A percentile compares a stretch with the other conserved stretches of the same genome.
These are phyloP conservation scores for Hymenochaete sp. DNA, from an alignment of 1,284 basidiomycete species.

Conservation along the genomic window DNA sequence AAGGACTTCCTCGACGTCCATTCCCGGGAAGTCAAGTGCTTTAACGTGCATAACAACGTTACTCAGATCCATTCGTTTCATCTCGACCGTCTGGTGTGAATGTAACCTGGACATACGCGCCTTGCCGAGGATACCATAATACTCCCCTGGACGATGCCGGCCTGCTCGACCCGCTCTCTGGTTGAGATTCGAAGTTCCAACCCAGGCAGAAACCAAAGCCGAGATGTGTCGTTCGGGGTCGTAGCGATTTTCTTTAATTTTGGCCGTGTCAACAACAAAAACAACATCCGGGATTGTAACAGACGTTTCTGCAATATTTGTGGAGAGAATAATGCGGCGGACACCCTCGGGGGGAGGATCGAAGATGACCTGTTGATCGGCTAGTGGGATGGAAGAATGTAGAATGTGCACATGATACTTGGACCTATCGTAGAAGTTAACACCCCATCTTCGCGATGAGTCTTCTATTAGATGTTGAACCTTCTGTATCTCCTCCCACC, in stretches of 20 bases:
- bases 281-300: constrained; percentile 96
- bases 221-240: constrained; percentile 86
- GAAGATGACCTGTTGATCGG: constrained; percentile 89
- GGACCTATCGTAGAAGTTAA: constrained; percentile 52
- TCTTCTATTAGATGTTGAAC: constrained; percentile 64
- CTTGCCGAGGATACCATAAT: constrained; percentile 78
- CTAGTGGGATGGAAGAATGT: constrained; percentile 85
- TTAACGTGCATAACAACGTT: constrained; percentile 97
- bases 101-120: constrained; percentile 57
- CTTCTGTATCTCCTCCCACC: constrained; percentile 88
- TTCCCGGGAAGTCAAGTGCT: constrained; percentile 85
- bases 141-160: constrained; percentile 86
- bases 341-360: constrained; percentile 70
- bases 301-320: constrained; percentile 95
- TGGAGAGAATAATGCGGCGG: constrained; percentile 84
- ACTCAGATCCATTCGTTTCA: constrained; percentile 89
- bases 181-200: constrained; percentile 87
- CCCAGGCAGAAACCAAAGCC: constrained; percentile 83
- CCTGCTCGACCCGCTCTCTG: constrained; percentile 93
- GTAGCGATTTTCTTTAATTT: constrained; percentile 90
- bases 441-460: constrained; percentile 43
- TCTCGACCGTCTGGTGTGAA: constrained; percentile 89
- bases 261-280: constrained; percentile 86
- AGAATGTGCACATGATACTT: constrained; percentile 79
- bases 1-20: constrained; percentile 84